phyloP scores from a whole-genome alignment of 148 eudicot species.

The Dianthus caryophyllus region DNA sequence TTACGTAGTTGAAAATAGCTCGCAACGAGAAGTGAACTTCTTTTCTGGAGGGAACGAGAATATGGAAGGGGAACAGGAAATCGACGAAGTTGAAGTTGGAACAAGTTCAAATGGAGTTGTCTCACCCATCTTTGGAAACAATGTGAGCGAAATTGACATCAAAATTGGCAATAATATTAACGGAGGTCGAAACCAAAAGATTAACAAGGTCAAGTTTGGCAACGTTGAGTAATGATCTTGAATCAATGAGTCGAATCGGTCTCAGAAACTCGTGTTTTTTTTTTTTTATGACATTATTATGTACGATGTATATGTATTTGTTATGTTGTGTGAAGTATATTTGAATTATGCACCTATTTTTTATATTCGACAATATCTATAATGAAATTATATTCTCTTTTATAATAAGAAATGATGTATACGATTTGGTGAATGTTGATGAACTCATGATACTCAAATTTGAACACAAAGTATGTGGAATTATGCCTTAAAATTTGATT shows the following conservation, averaged over 20 bases:
- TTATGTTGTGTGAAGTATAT: too few species aligned
- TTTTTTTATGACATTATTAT: too few species aligned
- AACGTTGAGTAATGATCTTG: not conserved
- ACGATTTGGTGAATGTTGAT: too few species aligned
- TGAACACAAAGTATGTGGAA: too few species aligned
- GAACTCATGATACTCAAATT: too few species aligned
- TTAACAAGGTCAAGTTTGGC: slow-evolving; percentile 9
- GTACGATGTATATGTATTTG: too few species aligned
- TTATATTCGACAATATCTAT: too few species aligned
- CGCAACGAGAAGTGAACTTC: not conserved
- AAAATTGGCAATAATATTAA: not conserved
- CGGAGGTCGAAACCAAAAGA: not conserved
- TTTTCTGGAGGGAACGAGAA: slow-evolving; percentile 8
- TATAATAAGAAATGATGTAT: too few species aligned
- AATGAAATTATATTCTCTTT: too few species aligned
- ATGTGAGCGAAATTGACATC: not conserved
- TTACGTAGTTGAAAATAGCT: not conserved
- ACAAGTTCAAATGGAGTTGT: slow-evolving; percentile 1
- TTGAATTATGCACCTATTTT: too few species aligned
- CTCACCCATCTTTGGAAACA: not conserved
- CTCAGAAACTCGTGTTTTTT: too few species aligned
- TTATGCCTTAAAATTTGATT: too few species aligned
- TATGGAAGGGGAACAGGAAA: slow-evolving; percentile 3
- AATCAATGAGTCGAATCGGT: not conserved
- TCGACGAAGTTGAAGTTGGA: slow-evolving; percentile 4